These are phyloP conservation scores for Phaffomyces antillensis DNA, from an alignment of 805 yeast genomes.

Conservation along the genomic window DNA sequence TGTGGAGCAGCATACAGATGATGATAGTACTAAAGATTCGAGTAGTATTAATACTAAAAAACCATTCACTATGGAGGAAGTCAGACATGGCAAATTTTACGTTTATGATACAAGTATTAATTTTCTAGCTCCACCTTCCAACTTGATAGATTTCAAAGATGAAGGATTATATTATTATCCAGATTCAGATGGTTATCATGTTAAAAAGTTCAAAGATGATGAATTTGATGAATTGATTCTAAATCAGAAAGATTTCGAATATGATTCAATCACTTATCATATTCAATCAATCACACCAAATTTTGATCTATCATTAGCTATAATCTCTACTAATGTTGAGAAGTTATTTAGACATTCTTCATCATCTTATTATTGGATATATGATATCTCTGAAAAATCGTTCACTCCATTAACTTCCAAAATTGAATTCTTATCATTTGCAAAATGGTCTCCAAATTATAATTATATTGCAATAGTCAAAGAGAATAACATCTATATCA, in stretches of 20 bases:
- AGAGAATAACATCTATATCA: conserved; percentile 59
- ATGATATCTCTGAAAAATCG: conserved; percentile 21
- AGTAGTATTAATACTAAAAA: not conserved
- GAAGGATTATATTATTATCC: conserved; percentile 19
- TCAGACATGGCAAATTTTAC: conserved; percentile 14
- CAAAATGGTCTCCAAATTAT: conserved; percentile 73
- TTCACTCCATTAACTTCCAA: conserved; percentile 23
- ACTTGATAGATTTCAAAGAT: conserved; percentile 5
- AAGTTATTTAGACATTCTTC: conserved; percentile 51
- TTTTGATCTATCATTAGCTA: conserved; percentile 20
- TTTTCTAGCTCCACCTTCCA: conserved; percentile 14
- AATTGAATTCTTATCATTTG: conserved; percentile 30
- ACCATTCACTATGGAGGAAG: conserved; percentile 15
- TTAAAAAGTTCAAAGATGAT: conserved; percentile 12
- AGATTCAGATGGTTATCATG: conserved; percentile 3
- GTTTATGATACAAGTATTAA: conserved; percentile 8
- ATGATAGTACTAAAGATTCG: not conserved
- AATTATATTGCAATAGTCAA: conserved; percentile 53
- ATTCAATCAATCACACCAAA: conserved; percentile 16
- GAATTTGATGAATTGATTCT: conserved; percentile 7
- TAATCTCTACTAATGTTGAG: conserved; percentile 47
- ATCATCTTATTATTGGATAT: conserved; percentile 35
- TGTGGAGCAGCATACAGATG: not conserved
- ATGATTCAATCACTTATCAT: conserved; percentile 4
- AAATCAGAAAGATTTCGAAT: conserved; percentile 4